Base-by-base conservation (phyloP, 164 flowering plant species). In the Magnolia changhungtana region DNA sequence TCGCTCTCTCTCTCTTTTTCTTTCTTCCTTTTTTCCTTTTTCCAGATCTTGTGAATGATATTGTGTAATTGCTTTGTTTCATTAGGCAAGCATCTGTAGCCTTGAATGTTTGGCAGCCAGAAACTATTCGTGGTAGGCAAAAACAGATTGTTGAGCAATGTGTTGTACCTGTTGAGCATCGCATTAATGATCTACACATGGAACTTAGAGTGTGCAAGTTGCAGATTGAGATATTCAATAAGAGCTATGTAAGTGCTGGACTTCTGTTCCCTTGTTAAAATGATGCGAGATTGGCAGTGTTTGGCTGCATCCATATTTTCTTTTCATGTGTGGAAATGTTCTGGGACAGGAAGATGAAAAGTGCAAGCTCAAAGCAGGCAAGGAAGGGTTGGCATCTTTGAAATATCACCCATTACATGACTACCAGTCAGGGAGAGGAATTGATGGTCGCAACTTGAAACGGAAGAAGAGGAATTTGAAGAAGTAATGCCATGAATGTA, bases 21-120 rank as follows among this genome's bases (percentile, higher is more conserved):
- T 16, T 8, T 64, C 3, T 18, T 9, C 0, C 21, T 64, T 9
- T 20, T 3, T 64, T 3, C 19, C 23, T 64, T 5, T 64, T 9
- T 64, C 67, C 19, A 14, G 11, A 19, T 68, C 2, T 37, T 68
- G 49, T 68, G 71, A 37, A 5, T 27, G 50, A 68, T 68, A 11
- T 21, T 10, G 72, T 51, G 45, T 68, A 6, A 8, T 69, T 61
- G 68, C 45, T 75, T 27, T 20, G 13, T 55, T 75, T 59, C 63
- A 71, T 59, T 76, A 95, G 98, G 89, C 90, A 86, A 82, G 94
- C 98, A 50, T 87, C 97, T 1, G 90, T 86, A 16, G 93, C 98
- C 45, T 84, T 95, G 86, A 92, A 91, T 83, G 98, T 93, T 50
- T 95, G 98, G 98, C 98, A 95, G 82, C 98, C 98, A 20, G 94